These are phyloP conservation scores for Myxozyma mucilagina DNA, from an alignment of 805 yeast genomes.

Conservation along the genomic window DNA sequence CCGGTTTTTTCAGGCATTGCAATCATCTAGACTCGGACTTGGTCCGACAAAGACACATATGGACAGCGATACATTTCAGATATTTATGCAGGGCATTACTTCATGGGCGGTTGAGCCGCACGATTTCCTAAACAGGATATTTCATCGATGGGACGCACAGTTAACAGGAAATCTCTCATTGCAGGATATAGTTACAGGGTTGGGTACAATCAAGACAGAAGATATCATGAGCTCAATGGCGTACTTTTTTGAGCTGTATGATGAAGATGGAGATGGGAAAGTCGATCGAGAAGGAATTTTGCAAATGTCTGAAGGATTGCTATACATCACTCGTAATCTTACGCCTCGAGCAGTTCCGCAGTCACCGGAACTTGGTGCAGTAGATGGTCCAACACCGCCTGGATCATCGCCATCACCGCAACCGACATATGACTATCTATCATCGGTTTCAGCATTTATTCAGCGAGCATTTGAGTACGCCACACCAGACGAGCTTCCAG, in stretches of 20 bases:
- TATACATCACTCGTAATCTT: constrained; percentile 75
- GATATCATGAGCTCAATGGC: constrained; percentile 80
- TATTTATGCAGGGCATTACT: constrained; percentile 75
- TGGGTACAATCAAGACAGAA: constrained; percentile 64
- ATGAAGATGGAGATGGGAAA: constrained; percentile 55
- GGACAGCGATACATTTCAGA: constrained; percentile 68
- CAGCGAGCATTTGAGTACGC: constrained; percentile 91
- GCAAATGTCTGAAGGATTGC: constrained; percentile 81
- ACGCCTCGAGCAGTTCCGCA: neutral
- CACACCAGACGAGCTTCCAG: constrained; percentile 34
- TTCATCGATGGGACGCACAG: constrained; percentile 67
- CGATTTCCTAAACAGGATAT: constrained; percentile 63
- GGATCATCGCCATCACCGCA: constrained; percentile 1
- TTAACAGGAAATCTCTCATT: constrained; percentile 56
- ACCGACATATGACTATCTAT: constrained; percentile 55
- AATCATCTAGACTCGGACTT: constrained; percentile 55
- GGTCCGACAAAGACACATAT: constrained; percentile 55
- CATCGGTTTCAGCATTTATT: constrained; percentile 83
- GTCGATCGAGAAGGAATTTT: constrained; percentile 78
- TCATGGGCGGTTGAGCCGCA: constrained; percentile 61
- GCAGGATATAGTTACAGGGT: constrained; percentile 69
- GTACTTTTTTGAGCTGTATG: constrained; percentile 76
- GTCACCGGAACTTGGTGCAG: neutral
- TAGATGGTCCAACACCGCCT: constrained; percentile 8
- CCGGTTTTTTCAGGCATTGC: constrained; percentile 73